phyloP scores from a whole-genome alignment of 2,329 filamentous ascomycete genomes.

The Rutstroemia sp. region DNA sequence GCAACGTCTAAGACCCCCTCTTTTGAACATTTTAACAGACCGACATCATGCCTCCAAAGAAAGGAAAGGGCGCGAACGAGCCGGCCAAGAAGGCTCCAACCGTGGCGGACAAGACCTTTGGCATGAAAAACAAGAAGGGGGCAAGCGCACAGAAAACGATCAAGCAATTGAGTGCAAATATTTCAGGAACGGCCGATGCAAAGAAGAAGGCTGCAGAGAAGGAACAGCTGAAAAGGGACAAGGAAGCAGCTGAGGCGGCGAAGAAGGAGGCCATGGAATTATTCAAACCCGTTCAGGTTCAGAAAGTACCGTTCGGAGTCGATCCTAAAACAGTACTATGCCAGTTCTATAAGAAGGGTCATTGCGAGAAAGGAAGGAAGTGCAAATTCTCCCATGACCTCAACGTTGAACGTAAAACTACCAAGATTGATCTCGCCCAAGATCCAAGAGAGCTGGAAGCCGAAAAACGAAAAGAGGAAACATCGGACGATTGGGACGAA shows the following conservation, averaged over 20 bases:
- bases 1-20: no score
- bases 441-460: conserved; percentile 70
- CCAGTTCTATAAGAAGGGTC: conserved; percentile 94
- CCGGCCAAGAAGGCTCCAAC: conserved; percentile 46
- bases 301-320: conserved; percentile 96
- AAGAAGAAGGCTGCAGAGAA: conserved; percentile 71
- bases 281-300: conserved; percentile 86
- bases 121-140: conserved; percentile 99
- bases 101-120: conserved; percentile 94
- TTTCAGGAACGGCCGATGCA: conserved; percentile 74
- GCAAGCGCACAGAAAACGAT: conserved; percentile 85
- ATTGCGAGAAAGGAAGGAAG: conserved; percentile 94
- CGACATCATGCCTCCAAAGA: conserved; percentile 67
- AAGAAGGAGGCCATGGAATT: conserved; percentile 73
- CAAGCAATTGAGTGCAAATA: conserved; percentile 70
- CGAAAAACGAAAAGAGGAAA: conserved; percentile 79
- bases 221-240: conserved; percentile 71
- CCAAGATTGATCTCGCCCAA: conserved; percentile 87
- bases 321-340: conserved; percentile 97
- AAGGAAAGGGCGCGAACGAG: conserved; percentile 37
- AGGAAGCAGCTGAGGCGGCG: conserved; percentile 81
- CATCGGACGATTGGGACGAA: conserved; percentile 95
- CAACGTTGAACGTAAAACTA: conserved; percentile 79
- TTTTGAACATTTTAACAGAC: background rate
- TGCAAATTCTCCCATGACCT: conserved; percentile 97